Percentiles rank a stretch among this genome's conserved stretches.
Conservation (phyloP, 345 rosid species). For the Hypericum androsaemum region DNA sequence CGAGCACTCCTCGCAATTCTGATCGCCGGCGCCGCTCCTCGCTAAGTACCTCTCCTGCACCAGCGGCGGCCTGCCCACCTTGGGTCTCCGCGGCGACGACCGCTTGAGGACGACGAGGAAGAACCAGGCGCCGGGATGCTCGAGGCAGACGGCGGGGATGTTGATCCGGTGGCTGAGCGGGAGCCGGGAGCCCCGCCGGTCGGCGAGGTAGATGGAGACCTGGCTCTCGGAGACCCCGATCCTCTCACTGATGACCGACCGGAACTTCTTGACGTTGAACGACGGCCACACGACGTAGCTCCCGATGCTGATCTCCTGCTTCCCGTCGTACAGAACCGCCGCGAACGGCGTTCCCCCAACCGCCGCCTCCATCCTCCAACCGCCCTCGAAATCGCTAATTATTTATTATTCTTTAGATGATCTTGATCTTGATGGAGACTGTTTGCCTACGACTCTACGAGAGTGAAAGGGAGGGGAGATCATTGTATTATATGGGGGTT, state of each 20-base stretch:
- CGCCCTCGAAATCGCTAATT: background rate
- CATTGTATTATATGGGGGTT: background rate
- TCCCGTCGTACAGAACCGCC: constrained; percentile 41
- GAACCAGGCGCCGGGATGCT: constrained; percentile 3
- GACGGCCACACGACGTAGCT: constrained; percentile 19
- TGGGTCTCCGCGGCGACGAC: constrained; percentile 23
- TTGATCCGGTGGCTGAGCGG: constrained; percentile 28
- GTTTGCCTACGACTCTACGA: too few species aligned
- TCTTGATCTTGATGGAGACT: too few species aligned
- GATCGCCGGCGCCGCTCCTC: constrained; percentile 4
- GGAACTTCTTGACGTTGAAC: constrained; percentile 23
- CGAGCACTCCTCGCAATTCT: constrained; percentile 32
- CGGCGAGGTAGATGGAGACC: constrained; percentile 25
- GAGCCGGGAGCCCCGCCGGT: constrained; percentile 11
- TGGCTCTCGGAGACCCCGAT: constrained; percentile 39
- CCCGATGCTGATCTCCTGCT: constrained; percentile 29
- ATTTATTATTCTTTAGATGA: too few species aligned
- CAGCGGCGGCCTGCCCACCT: constrained; percentile 1
- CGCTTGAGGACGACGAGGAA: constrained; percentile 30
- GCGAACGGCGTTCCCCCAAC: constrained; percentile 14
- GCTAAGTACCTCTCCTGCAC: constrained; percentile 10
- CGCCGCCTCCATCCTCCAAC: background rate
- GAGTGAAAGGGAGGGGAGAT: too few species aligned
- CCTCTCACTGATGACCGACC: constrained; percentile 18
- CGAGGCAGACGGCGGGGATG: constrained; percentile 25